Evolutionary conservation across 2,329 filamentous ascomycete genomes (phyloP), one percentile per base, ranked within the genome.

Genomic region (Aspergillus neoniger): DNA sequence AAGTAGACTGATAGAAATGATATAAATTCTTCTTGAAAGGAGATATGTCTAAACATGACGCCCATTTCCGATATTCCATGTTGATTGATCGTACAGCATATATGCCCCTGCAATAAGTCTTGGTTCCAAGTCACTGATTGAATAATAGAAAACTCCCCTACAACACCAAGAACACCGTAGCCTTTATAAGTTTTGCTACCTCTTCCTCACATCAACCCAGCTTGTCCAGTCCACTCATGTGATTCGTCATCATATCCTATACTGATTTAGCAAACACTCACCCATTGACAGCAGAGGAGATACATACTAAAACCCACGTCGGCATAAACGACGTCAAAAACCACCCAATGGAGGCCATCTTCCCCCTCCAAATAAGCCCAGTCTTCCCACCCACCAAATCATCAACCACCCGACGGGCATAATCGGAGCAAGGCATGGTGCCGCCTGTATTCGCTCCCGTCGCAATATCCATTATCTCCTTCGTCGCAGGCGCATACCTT

Each of bases 301-400:
- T 30, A 64, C 65, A 58, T 50, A 68, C 66, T 39, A 62, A 17
- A 19, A 68, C 1, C 62, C 63, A 67, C 0, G 32, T 50, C 3
- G 65, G 66, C 30, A 65, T 9, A 30, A 63, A 62, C 0, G 58
- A 49, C 1, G 32, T 17, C 10, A 61, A 9, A 28, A 61, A 62
- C 52, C 61, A 58, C 8, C 25, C 55, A 19, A 65, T 36, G 1
- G 58, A 61, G 2, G 65, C 57, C 41, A 64, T 52, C 44, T 57
- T 66, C 4, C 68, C 69, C 44, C 59, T 63, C 64, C 64, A 70
- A 7, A 62, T 58, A 32, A 61, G 28, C 2, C 68, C 69, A 25
- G 19, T 67, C 5, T 50, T 36, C 7, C 69, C 68, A 14, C 61
- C 61, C 15, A 71, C 62, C 15, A 72, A 59, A 59, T 71, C 69